A percentile compares a stretch with the other conserved stretches of the same genome.
phyloP scores from a whole-genome alignment of 225 moss, liverwort and hornwort genomes.

The Takakia lepidozioides region DNA sequence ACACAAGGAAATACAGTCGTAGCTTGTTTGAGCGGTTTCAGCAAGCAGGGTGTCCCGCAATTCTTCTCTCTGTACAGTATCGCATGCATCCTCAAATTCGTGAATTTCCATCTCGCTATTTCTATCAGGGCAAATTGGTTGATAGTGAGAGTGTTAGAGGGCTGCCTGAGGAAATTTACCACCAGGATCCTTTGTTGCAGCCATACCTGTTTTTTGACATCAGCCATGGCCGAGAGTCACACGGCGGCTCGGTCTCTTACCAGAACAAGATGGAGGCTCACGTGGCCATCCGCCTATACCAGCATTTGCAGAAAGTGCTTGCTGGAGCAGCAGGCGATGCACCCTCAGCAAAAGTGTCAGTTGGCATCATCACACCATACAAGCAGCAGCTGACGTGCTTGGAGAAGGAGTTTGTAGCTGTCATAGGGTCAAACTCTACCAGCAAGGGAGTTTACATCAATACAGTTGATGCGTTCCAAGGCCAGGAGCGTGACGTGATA shows the following conservation, averaged over 20 bases:
- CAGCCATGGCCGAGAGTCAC: constrained; percentile 90
- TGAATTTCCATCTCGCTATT: constrained; percentile 92
- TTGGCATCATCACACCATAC: constrained; percentile 97
- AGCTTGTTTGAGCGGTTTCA: constrained; percentile 98
- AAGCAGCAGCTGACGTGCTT: constrained; percentile 97
- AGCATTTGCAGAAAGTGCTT: constrained; percentile 63
- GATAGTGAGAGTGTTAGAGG: constrained; percentile 91
- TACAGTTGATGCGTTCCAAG: constrained; percentile 99
- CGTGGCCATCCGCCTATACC: constrained; percentile 81
- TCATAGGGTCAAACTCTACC: constrained; percentile 71
- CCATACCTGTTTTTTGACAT: constrained; percentile 98
- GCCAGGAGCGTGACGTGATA: constrained; percentile 97
- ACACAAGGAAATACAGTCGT: constrained; percentile 97
- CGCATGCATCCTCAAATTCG: constrained; percentile 98
- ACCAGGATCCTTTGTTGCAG: constrained; percentile 70
- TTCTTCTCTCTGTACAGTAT: constrained; percentile 96
- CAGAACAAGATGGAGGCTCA: constrained; percentile 99
- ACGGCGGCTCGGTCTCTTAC: constrained; percentile 97
- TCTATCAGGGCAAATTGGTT: constrained; percentile 78
- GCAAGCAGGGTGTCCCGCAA: constrained; percentile 96
- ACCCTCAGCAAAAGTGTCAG: constrained; percentile 53
- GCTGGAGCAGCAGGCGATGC: constrained; percentile 43
- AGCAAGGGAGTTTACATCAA: constrained; percentile 95
- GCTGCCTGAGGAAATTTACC: constrained; percentile 65
- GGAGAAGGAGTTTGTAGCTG: constrained; percentile 76